Base-by-base conservation (phyloP, 1,284 basidiomycete species). In the Ceratobasidium sp. region DNA sequence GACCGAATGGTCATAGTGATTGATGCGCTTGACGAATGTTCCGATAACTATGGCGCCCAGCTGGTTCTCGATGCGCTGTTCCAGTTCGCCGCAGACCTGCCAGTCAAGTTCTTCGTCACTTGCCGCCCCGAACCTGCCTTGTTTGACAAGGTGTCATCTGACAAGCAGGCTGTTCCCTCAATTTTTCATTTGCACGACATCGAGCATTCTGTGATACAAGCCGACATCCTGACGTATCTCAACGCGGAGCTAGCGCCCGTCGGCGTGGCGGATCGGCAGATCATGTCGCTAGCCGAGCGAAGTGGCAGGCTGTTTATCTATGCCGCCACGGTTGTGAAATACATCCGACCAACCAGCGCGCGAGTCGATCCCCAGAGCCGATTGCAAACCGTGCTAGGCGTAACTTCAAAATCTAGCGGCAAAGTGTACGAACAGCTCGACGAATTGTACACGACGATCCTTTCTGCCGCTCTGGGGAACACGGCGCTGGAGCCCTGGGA, bases 11-110 rank as follows among this genome's bases (percentile, higher is more conserved):
- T 75, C 1, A 37, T 75, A 9, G 61, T 75, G 24, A 58, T 75
- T 14, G 74, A 75, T 27, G 74, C 69, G 13, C 51, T 75, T 1
- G 74, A 75, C 31, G 74, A 75, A 43, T 75, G 74, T 34, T 39
- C 37, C 34, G 22, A 53, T 27, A 29, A 48, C 34, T 29, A 9
- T 0, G 51, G 51, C 13, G 51, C 53, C 0, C 39, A 58, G 24
- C 49, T 41, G 24, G n/a, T 73, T 11, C 68, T 75, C 5, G 49
- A 66, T 4, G 31, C 22, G 6, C 64, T 66, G 9, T 27, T 66
- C 9, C 31, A 13, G 9, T 8, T 13, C 49, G 48, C 34, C 22
- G 9, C 29, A 22, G 37, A 66, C 19, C 34, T 66, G 29, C 64
- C 64, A 2, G 22, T 74, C 39, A 75, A 73, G 63, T 48, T 74